Conservation (phyloP, 331 rosid species). For the Spiraea crenata region DNA sequence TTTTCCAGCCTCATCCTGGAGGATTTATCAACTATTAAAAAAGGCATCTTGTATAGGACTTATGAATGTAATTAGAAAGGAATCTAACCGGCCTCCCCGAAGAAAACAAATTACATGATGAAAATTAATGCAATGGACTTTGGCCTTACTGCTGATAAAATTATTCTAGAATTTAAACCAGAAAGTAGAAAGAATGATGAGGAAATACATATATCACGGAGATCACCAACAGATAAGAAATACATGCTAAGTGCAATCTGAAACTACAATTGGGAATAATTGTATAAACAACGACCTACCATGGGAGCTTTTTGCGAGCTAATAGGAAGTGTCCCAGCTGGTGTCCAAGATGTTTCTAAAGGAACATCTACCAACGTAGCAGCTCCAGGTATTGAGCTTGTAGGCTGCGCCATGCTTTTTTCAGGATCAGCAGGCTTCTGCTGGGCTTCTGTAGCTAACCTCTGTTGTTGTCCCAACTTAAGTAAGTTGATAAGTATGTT, state of each 20-base stretch:
- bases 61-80: neutral
- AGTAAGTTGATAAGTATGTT: slow-evolving; percentile 60
- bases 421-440: slow-evolving; percentile 51
- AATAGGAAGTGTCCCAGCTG: slow-evolving; percentile 43
- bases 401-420: slow-evolving; percentile 19
- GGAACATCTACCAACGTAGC: slow-evolving; percentile 47
- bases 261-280: slow-evolving; percentile 6
- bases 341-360: slow-evolving; percentile 41
- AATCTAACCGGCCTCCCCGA: neutral
- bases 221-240: neutral
- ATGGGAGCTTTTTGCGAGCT: slow-evolving; percentile 42
- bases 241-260: slow-evolving; percentile 1
- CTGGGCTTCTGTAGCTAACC: slow-evolving; percentile 51
- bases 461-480: slow-evolving; percentile 53
- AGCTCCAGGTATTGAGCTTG: slow-evolving; percentile 38
- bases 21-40: slow-evolving; percentile 30
- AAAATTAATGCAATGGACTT: neutral
- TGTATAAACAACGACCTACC: slow-evolving; percentile 52
- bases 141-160: neutral
- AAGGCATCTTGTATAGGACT: neutral
- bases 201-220: neutral
- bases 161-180: neutral
- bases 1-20: slow-evolving; percentile 61
- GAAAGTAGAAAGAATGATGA: neutral
- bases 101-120: neutral